Evolutionary conservation across 2,329 filamentous ascomycete genomes (phyloP), one percentile per base, ranked within the genome.

Genomic region (Neofusicoccum ribis): DNA sequence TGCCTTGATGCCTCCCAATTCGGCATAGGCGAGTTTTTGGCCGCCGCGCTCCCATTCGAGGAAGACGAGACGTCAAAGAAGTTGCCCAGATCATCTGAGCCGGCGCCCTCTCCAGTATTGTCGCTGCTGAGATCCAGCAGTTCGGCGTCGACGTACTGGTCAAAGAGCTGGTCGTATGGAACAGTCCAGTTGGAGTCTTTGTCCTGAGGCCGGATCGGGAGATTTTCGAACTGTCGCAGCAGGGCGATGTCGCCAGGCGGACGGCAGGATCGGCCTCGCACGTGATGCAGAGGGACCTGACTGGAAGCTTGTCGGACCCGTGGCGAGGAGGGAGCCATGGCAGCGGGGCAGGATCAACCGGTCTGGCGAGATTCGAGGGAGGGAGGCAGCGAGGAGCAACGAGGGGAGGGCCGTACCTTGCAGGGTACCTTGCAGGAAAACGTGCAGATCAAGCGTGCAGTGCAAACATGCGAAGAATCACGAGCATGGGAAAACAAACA

Each of bases 81-180:
- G 72, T 84, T 80, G 69, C 82, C 79, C 69, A 84, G 76, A 67
- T 84, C 80, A 70, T 82, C 76, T 64, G 80, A 79, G 47, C 54
- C 80, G 70, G 80, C 77, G 67, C 80, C 78, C 69, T 83, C 81
- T 75, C 81, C 81, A 68, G 80, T 76, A 67, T 77, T 77, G 67
- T 81, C 79, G 70, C 79, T 80, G 67, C 47, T 65, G 41, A 79
- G 75, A 63, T 80, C 80, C 69, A 83, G 80, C 64, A 83, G 79
- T 67, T 87, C 85, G 76, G 84, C 82, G 69, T 86, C 83, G 74
- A 88, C 81, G 73, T 86, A 88, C 74, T 88, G 83, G 71, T 87
- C 85, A 80, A 89, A 88, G 76, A 89, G 81, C 74, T 85, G 84
- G 76, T 85, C 84, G 43, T 65, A 65, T 66, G 85, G 80, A 73